Evolutionary conservation across 1,284 basidiomycete genomes (phyloP).

Genomic region (Baeospora myosura): DNA sequence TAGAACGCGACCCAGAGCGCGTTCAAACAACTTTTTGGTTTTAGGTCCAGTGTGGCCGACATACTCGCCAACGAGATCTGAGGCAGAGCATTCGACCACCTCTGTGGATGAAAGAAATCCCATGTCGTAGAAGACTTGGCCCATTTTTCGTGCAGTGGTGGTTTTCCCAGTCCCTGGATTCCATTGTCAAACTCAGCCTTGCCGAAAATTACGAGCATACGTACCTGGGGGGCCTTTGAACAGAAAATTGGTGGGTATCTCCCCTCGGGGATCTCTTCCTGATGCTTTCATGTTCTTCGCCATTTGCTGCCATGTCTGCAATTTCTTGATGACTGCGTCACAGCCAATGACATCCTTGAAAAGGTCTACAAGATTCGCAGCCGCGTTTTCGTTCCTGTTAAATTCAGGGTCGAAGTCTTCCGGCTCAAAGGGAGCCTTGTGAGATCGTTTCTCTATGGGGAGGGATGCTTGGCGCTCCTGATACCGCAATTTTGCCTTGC

Average conservation of each 20-base stretch:
- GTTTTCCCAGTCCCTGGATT: conserved; percentile 41
- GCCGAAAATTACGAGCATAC: conserved; percentile 5
- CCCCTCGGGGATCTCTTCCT: conserved; percentile 35
- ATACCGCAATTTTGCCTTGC: conserved; percentile 43
- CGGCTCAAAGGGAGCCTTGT: conserved; percentile 44
- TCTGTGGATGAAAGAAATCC: conserved; percentile 47
- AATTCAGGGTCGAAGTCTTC: conserved; percentile 58
- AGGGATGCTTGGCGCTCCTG: conserved; percentile 35
- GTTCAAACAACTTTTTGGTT: conserved; percentile 47
- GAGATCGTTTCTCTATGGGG: conserved; percentile 22
- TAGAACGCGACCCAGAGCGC: conserved; percentile 54
- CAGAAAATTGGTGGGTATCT: conserved; percentile 59
- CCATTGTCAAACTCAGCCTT: not conserved
- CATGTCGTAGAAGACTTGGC: conserved; percentile 61
- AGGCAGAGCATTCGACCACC: conserved; percentile 57
- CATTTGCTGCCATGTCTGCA: conserved; percentile 45
- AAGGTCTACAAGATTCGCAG: conserved; percentile 42
- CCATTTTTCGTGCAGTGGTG: conserved; percentile 43
- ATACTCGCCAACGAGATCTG: conserved; percentile 59
- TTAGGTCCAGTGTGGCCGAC: conserved; percentile 66
- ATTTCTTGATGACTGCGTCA: conserved; percentile 41
- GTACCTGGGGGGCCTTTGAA: conserved; percentile 67
- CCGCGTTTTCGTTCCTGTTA: conserved; percentile 39
- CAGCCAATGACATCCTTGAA: conserved; percentile 59
- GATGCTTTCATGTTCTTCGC: conserved; percentile 34